phyloP scores from a whole-genome alignment of 768 basidiomycete species.

The Leccinum fibrillosum region DNA sequence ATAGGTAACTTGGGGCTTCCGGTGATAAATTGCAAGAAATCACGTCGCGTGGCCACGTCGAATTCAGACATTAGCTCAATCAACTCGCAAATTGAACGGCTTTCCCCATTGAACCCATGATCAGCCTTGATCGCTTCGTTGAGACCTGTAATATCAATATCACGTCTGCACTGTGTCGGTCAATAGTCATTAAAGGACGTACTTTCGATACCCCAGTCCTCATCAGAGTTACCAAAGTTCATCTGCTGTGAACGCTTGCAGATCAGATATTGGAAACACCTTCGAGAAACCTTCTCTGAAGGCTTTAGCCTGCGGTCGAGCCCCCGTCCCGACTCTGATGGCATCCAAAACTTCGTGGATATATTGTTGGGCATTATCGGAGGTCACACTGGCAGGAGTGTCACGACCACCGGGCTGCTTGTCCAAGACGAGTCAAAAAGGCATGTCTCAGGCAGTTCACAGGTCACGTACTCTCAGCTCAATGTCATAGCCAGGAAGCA shows the following conservation, averaged over 20 bases:
- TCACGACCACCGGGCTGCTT: slow-evolving; percentile 73
- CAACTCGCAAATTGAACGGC: slow-evolving; percentile 84
- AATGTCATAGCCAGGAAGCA: slow-evolving; percentile 96
- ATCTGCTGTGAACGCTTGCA: slow-evolving; percentile 89
- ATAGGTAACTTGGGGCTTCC: slow-evolving; percentile 96
- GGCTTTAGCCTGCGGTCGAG: slow-evolving; percentile 76
- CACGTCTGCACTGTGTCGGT: not conserved
- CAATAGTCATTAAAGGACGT: slow-evolving; percentile 29
- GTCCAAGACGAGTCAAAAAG: not conserved
- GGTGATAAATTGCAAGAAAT: slow-evolving; percentile 94
- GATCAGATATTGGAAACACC: slow-evolving; percentile 89
- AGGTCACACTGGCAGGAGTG: slow-evolving; percentile 77
- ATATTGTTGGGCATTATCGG: slow-evolving; percentile 87
- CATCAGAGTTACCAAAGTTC: slow-evolving; percentile 97
- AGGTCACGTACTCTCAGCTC: slow-evolving; percentile 68
- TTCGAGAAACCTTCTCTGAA: slow-evolving; percentile 95
- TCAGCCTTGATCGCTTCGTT: slow-evolving; percentile 93
- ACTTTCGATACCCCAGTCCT: slow-evolving; percentile 96
- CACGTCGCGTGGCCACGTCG: slow-evolving; percentile 68
- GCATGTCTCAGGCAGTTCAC: not conserved
- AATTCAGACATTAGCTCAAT: slow-evolving; percentile 85
- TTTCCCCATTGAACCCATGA: slow-evolving; percentile 96
- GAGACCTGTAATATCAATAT: slow-evolving; percentile 52
- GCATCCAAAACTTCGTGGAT: slow-evolving; percentile 83
- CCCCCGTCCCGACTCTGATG: slow-evolving; percentile 81